A percentile compares a stretch with the other conserved stretches of the same genome.
Conservation (phyloP, 2,329 filamentous ascomycete species). For the Spiromastix sp. region DNA sequence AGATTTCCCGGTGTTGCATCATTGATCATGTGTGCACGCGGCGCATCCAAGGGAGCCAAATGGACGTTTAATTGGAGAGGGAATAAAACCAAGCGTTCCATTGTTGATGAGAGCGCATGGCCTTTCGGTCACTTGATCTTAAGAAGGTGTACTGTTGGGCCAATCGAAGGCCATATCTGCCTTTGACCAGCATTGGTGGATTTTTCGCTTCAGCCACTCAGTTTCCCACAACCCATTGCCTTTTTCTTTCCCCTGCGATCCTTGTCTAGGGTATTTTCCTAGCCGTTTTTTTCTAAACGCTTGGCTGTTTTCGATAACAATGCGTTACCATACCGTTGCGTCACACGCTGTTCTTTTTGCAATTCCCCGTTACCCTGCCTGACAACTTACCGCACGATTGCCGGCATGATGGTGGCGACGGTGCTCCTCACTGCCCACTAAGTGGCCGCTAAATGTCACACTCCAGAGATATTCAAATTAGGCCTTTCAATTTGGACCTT, state of each 20-base stretch:
- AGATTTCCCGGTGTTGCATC: not conserved
- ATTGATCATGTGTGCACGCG: constrained; percentile 4
- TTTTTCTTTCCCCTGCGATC: constrained; percentile 11
- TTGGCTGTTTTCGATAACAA: no score
- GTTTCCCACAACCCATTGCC: constrained; percentile 3
- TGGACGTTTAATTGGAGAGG: no score
- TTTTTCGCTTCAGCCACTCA: not conserved
- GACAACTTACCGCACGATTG: no score
- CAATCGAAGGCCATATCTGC: constrained; percentile 12
- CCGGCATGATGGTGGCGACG: no score
- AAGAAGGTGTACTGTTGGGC: constrained; percentile 21
- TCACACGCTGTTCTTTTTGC: no score
- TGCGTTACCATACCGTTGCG: no score
- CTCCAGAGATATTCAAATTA: not conserved
- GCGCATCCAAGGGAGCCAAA: no score
- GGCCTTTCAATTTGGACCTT: not conserved
- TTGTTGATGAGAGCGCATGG: constrained; percentile 40
- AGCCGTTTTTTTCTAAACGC: no score
- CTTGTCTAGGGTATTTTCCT: not conserved
- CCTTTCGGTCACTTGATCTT: constrained; percentile 51
- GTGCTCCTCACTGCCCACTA: no score
- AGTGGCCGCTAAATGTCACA: no score
- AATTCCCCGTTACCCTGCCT: no score
- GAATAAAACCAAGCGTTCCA: no score
- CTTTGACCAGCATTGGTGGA: not conserved